Evolutionary conservation across 2,329 filamentous ascomycete genomes (phyloP), one percentile per base, ranked within the genome.

Genomic region (Chrysoporthe austroafricana): DNA sequence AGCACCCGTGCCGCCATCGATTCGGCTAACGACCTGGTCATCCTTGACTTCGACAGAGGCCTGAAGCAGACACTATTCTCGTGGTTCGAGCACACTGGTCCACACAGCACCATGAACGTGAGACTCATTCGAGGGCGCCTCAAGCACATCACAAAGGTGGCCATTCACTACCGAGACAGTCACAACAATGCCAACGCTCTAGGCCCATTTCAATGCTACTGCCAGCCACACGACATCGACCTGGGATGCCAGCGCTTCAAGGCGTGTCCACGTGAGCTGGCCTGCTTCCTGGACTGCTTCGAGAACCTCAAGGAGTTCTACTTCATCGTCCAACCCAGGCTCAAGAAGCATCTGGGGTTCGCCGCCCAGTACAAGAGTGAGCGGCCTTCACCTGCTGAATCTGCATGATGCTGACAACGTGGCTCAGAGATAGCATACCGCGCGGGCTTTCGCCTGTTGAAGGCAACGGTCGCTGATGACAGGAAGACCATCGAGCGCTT

Each of bases 301-400:
- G 44, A 63, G 0, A 57, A 73, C 26, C 63, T 80, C 0, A 62
- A 76, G 59, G 52, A 66, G 5, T 71, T 79, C 44, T 78, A 76
- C 67, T 63, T 80, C 54, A 68, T 79, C 8, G 39, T 73, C 13
- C 69, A 71, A 42, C 13, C 73, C 4, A 64, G 4, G 21, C 34
- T 9, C n/a, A 34, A 39, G 18, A 6, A 5, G 0, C 42, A 65
- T 1, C 43, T 42, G 21, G 21, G 4, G 4, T 70, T 60, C 46
- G 42, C 42, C 4, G 4, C 13, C 18, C 6, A 21, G 1, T 70
- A 65, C 59, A 63, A 21, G 56, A 26, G 66, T 48, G 21, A 44
- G 57, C 7, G 2, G 26, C 3, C n/a, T 11, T 3, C 4, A 36
- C 6, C 13, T 43, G 0, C 6, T 4, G 5, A 5, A 2, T 9